Conservation (phyloP, 805 yeast genomes). For the Myxozyma melibiosi region DNA sequence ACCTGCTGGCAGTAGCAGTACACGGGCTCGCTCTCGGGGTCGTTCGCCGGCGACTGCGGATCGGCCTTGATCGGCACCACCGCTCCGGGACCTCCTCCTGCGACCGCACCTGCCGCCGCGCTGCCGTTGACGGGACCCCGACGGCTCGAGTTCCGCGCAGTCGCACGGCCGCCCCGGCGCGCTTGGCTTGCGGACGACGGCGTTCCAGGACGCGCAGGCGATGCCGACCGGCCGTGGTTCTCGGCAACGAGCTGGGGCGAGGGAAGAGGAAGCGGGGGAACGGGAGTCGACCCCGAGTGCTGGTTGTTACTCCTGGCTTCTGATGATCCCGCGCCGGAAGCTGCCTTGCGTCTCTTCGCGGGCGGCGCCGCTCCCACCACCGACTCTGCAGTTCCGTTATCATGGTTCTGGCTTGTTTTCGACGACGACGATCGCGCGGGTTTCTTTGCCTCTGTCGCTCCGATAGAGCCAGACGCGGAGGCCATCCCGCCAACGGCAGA, state of each 20-base stretch:
- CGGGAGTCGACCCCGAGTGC: too few relatives aligned
- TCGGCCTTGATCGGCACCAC: neutral
- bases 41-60: conserved; percentile 13
- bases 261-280: neutral
- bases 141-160: conserved; percentile 1
- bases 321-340: conserved; percentile 29
- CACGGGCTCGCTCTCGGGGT: conserved; percentile 61
- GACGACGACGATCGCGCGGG: neutral
- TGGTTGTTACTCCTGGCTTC: too few relatives aligned
- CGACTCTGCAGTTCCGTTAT: neutral
- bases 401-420: neutral
- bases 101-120: neutral
- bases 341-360: conserved; percentile 33
- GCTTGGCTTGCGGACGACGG: neutral
- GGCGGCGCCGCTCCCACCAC: conserved; percentile 2
- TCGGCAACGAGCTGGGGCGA: conserved; percentile 1
- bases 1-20: conserved; percentile 97
- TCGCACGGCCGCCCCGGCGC: conserved; percentile 9
- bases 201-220: neutral
- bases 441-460: conserved; percentile 15
- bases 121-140: conserved; percentile 2
- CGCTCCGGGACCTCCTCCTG: conserved; percentile 4
- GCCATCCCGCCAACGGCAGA: too few relatives aligned
- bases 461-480: too few relatives aligned
- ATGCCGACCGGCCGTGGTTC: neutral